Base-by-base conservation (phyloP, 208 protist species). In the Acanthamoeba royreba region DNA sequence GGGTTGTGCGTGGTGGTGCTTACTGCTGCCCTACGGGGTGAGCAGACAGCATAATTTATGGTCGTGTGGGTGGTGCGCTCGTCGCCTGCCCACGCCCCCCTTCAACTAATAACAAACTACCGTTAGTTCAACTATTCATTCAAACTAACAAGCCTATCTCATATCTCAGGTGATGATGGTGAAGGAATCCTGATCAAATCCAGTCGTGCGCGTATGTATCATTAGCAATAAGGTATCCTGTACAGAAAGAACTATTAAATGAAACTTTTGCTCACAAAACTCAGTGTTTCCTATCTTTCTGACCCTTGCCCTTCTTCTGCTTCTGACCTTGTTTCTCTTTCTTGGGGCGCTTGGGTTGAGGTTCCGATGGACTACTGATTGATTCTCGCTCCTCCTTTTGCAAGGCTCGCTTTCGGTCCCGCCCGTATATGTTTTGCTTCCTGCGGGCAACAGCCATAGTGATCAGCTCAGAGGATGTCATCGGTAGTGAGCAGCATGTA, bases 21-120 rank as follows among this genome's bases (percentile, higher is more conserved):
- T 88, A 88, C 47, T 61, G 79, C 47, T 88, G 79, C 79, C 79
- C 79, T 42, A 88, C 42, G 79, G 79, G 79, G 79, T 88, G 25
- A 61, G 49, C 79, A 52, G 79, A 88, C 79, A 88, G 79, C 79
- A 88, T 88, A 88, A 88, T 88, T 88, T 88, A 46, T 88, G 79
- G 43, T 52, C 49, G 79, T 61, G 79, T 88, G 79, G 79, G 43
- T 61, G 79, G 79, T 63, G 79, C 79, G 79, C 79, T 88, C 79
- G 79, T 88, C 79, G 79, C 79, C 79, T 88, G 79, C 28, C 79
- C 79, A 88, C 79, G 45, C 79, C 79, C 79, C 79, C 49, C 40
- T 40, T 0, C 13, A 87, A 87, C 42, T 33, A 28, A 83, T 28
- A n/a, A 13, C 63, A 28, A 31, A 42, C n/a, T n/a, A n/a, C n/a